Conservation (phyloP, 306 rosid genomes). For the Cotoneaster glaucophyllus region DNA sequence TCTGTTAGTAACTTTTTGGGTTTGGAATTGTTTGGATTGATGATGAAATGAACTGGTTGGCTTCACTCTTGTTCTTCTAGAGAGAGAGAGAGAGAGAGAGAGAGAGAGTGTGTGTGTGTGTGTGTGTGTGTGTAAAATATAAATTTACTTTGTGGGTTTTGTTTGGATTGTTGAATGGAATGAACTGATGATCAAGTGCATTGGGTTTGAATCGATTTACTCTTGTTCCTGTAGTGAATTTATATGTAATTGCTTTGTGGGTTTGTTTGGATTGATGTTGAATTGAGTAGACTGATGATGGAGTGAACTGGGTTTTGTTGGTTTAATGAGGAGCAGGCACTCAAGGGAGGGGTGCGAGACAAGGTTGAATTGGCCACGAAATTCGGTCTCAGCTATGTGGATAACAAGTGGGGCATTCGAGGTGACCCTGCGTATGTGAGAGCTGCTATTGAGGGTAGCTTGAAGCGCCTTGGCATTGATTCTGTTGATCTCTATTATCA, state of each 20-base stretch:
- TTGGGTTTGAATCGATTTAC: background rate
- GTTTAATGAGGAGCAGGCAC: constrained; percentile 15
- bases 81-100: background rate
- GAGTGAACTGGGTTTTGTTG: background rate
- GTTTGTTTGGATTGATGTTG: background rate
- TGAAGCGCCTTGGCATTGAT: constrained; percentile 48
- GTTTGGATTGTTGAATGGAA: background rate
- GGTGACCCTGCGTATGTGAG: constrained; percentile 69
- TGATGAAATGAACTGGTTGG: background rate
- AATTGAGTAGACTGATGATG: background rate
- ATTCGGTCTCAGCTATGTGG: constrained; percentile 15
- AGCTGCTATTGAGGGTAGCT: constrained; percentile 59
- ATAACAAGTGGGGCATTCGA: background rate
- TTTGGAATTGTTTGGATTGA: background rate
- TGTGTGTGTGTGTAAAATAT: background rate
- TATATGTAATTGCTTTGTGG: background rate
- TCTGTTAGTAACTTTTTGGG: background rate
- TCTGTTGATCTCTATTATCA: constrained; percentile 73
- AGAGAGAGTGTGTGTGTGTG: no score
- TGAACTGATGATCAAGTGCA: background rate
- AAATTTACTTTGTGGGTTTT: background rate
- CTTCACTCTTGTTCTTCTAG: background rate
- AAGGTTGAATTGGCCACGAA: constrained; percentile 61
- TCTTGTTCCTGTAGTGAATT: background rate
- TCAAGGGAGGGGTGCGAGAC: constrained; percentile 32